A percentile compares a stretch with the other conserved stretches of the same genome.
Evolutionary conservation across 768 basidiomycete species (phyloP).

Genomic region (Boletus pseudopeckii): DNA sequence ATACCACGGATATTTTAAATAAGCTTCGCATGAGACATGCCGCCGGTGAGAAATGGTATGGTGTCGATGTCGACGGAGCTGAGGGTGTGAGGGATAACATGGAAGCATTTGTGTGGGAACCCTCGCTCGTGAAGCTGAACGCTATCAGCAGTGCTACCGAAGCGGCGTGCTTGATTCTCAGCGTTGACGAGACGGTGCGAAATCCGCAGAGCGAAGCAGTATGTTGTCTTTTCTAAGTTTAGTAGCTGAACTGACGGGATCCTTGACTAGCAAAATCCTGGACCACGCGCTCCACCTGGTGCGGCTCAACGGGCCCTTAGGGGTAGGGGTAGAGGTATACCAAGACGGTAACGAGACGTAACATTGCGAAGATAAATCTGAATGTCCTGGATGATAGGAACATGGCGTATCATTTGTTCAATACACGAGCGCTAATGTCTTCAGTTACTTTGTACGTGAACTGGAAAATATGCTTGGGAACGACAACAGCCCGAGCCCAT

Average conservation of each 20-base stretch:
- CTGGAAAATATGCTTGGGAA: not conserved
- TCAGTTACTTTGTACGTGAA: not conserved
- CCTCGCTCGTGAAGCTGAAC: conserved; percentile 90
- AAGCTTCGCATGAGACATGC: conserved; percentile 97
- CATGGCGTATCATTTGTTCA: conserved; percentile 22
- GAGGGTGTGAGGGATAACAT: conserved; percentile 93
- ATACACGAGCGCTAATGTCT: conserved; percentile 9
- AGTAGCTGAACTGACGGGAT: conserved; percentile 17
- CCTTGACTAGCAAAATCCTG: conserved; percentile 59
- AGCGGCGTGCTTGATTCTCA: conserved; percentile 92
- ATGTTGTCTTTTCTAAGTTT: conserved; percentile 29
- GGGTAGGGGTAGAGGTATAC: conserved; percentile 83
- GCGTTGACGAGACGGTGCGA: conserved; percentile 95
- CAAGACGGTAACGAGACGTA: conserved; percentile 48
- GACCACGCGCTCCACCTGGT: conserved; percentile 93
- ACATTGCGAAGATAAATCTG: conserved; percentile 13
- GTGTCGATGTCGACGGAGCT: conserved; percentile 89
- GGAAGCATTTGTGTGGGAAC: conserved; percentile 99
- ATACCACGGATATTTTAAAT: conserved; percentile 96
- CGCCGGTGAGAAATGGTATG: conserved; percentile 82
- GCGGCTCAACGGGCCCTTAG: conserved; percentile 80
- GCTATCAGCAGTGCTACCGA: conserved; percentile 94
- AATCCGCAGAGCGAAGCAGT: conserved; percentile 94
- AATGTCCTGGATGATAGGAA: conserved; percentile 6
- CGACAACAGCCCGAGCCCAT: not conserved